phyloP scores from a whole-genome alignment of 495 filamentous ascomycete genomes.

The Oleoguttula mirabilis region DNA sequence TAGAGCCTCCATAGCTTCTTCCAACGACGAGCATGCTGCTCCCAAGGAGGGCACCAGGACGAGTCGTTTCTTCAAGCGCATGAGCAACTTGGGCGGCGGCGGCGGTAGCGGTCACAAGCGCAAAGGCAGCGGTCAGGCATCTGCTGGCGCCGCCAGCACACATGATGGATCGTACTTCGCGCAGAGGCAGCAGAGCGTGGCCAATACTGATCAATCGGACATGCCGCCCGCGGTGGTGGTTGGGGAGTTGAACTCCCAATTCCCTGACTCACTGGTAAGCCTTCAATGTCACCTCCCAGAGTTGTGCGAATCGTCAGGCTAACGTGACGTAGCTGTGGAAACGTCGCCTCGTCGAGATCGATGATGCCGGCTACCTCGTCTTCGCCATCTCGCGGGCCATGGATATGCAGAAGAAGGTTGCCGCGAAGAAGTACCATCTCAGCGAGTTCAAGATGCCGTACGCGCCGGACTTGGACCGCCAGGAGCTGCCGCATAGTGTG shows the following conservation, averaged over 20 bases:
- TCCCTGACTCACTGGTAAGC: constrained; percentile 65
- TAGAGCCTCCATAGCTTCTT: constrained; percentile 9
- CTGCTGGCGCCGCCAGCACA: no score
- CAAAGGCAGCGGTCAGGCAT: constrained; percentile 46
- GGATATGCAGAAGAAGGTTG: constrained; percentile 30
- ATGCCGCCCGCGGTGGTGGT: constrained; percentile 41
- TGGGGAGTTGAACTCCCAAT: constrained; percentile 87
- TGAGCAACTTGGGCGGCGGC: constrained; percentile 56
- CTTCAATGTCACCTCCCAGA: no score
- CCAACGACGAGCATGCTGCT: constrained; percentile 25
- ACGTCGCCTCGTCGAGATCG: constrained; percentile 66
- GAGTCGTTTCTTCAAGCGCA: constrained; percentile 65
- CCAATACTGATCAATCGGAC: constrained; percentile 4
- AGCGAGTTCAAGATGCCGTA: constrained; percentile 67
- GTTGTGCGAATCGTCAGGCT: no score
- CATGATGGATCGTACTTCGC: no score
- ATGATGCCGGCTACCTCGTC: constrained; percentile 64
- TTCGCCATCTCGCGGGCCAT: constrained; percentile 28
- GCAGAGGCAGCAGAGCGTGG: no score
- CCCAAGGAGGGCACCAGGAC: constrained; percentile 53
- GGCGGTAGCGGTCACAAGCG: constrained; percentile 37
- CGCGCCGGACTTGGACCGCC: constrained; percentile 72
- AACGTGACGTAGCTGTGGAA: constrained; percentile 62
- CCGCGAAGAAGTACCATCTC: constrained; percentile 66
- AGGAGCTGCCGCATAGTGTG: constrained; percentile 77